Evolutionary conservation across 2,329 filamentous ascomycete genomes (phyloP), one percentile per base, ranked within the genome.

Genomic region (Eutypella sp.): DNA sequence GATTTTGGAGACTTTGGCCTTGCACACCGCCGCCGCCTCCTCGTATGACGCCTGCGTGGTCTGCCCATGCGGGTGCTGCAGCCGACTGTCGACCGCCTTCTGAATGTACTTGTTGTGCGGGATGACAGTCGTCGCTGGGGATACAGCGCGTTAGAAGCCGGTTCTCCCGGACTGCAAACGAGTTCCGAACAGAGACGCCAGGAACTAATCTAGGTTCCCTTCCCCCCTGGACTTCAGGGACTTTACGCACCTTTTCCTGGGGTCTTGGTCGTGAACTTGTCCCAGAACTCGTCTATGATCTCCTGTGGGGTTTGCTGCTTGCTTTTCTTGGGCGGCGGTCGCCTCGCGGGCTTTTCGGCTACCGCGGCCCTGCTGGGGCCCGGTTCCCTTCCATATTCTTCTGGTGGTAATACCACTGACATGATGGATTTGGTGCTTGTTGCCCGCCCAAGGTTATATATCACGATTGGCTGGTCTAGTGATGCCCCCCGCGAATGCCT

Each of bases 231-330:
- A n/a, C n/a, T n/a, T n/a, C n/a, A n/a, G n/a, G n/a, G n/a, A n/a
- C n/a, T n/a, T n/a, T n/a, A 34, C 57, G 33, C 57, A 77, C 78
- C 82, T 69, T 87, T 88, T 15, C 86, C 85, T 0, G 85, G 86
- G 22, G 76, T 75, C 58, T 84, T 86, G 42, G 82, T 81, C 13
- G 76, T 84, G 55, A 89, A 89, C 47, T 81, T 82, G 43, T 73
- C 67, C 87, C 86, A 91, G 60, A 89, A 89, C 49, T 85, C 78
- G 53, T 87, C 79, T 46, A 91, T 78, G 22, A 72, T 75, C 47
- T 81, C 75, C 61, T 91, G 87, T 0, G 86, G 85, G 7, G 80
- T 67, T 56, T 79, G 75, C 46, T 77, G 73, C 55, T 74, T 78
- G 41, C 55, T 48, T 44, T 66, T 68, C 48, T 53, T 61, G 46